Evolutionary conservation across 2,329 filamentous ascomycete species (phyloP), one percentile per base, ranked within the genome.

Genomic region (Botrytis paeoniae): DNA sequence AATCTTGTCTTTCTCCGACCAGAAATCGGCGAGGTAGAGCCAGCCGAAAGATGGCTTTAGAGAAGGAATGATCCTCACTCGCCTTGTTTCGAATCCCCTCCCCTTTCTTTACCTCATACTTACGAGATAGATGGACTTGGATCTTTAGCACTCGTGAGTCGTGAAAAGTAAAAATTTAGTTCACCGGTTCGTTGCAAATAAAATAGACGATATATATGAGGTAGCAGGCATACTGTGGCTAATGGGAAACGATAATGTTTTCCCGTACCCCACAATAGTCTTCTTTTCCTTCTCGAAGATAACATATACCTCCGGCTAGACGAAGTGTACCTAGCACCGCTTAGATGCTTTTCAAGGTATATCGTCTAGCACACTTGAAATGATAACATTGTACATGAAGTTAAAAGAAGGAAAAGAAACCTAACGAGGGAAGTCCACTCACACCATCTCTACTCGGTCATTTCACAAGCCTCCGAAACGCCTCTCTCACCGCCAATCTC

Each of bases 401-500:
- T 68, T 54, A n/a, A 35, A 39, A 57, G 48, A 54, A 68, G 25
- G 25, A 57, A 29, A 37, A 57, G 45, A 41, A 57, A 29, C 16
- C 7, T 54, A 20, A 29, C 35, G 12, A 32, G 35, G 35, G 12
- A 57, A 57, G 29, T 39, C 70, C 54, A 69, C 70, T 57, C 48
- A 29, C 51, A 54, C 51, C 51, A 54, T 29, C n/a, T 54, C 51
- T 37, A 51, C 35, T 54, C 37, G 51, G 62, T n/a, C 70, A 72
- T 43, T 59, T 25, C 29, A 69, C 37, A 68, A 69, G 70, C 37
- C 45, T 48, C 59, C 57, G 54, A 62, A 62, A 61, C 39, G 48
- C 29, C 54, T 48, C 66, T 14, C 70, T 72, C 70, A 72, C 63
- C 70, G 70, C 63, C 35, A 69, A 72, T 72, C 63, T 69, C 41